Evolutionary conservation across 495 filamentous ascomycete genomes (phyloP).

Genomic region (Rhypophila decipiens): DNA sequence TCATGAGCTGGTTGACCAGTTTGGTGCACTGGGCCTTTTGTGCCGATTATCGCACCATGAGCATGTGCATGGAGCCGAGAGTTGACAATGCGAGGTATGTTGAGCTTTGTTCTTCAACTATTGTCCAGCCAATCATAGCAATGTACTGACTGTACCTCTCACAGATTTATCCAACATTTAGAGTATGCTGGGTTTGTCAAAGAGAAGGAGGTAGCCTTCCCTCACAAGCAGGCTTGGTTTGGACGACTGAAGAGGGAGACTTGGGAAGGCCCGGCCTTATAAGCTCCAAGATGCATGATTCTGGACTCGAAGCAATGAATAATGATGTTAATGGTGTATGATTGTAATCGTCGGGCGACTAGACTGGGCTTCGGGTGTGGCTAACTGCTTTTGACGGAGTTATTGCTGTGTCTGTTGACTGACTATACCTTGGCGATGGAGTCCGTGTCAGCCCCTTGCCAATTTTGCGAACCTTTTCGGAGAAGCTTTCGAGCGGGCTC

Average conservation of each 20-base stretch:
- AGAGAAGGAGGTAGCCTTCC: slow-evolving; percentile 80
- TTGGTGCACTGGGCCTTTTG: slow-evolving; percentile 80
- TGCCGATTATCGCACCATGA: slow-evolving; percentile 74
- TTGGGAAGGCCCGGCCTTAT: slow-evolving; percentile 77
- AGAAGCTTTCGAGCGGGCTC: too few relatives aligned
- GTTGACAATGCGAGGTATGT: slow-evolving; percentile 85
- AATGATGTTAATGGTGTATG: too few relatives aligned
- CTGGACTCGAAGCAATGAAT: too few relatives aligned
- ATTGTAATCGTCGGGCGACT: too few relatives aligned
- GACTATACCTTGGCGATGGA: too few relatives aligned
- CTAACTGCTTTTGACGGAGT: too few relatives aligned
- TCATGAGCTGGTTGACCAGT: slow-evolving; percentile 74
- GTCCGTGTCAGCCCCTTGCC: too few relatives aligned
- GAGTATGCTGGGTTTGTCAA: slow-evolving; percentile 75
- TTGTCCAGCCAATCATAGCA: not conserved
- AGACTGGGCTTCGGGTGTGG: too few relatives aligned
- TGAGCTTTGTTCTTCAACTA: not conserved
- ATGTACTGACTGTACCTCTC: slow-evolving; percentile 7
- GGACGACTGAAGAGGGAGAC: slow-evolving; percentile 75
- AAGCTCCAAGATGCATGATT: slow-evolving; percentile 17
- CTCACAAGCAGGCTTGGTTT: slow-evolving; percentile 87
- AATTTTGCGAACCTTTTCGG: too few relatives aligned
- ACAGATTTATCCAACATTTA: slow-evolving; percentile 73
- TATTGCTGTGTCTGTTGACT: too few relatives aligned
- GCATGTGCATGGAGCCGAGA: slow-evolving; percentile 78